Conservation (phyloP, 345 rosid species). For the Camelina sativa region DNA sequence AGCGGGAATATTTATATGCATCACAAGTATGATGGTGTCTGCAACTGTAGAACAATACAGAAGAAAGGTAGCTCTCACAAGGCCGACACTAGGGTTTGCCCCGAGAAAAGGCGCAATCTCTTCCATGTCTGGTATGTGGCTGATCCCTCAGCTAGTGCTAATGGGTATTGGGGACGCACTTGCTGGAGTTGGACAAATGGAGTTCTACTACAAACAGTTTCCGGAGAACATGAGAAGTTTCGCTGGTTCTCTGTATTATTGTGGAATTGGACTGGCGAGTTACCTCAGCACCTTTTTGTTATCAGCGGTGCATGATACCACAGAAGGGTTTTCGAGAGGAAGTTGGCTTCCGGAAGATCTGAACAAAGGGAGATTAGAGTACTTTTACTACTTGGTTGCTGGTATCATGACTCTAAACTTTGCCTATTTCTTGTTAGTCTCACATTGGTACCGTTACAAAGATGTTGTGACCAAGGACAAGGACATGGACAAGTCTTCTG, state of each 20-base stretch:
- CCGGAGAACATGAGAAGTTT: constrained; percentile 54
- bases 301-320: constrained; percentile 38
- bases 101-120: constrained; percentile 48
- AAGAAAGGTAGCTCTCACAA: constrained; percentile 40
- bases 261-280: constrained; percentile 45
- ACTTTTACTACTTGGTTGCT: constrained; percentile 47
- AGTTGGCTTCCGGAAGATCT: constrained; percentile 46
- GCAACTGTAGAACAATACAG: constrained; percentile 45
- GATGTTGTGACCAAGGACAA: constrained; percentile 36
- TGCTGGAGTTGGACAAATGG: constrained; percentile 46
- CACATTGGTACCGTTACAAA: constrained; percentile 53
- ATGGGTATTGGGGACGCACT: constrained; percentile 45
- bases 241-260: constrained; percentile 44
- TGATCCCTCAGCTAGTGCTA: constrained; percentile 47
- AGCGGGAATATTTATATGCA: constrained; percentile 45
- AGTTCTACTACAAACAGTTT: constrained; percentile 52
- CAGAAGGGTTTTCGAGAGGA: constrained; percentile 35
- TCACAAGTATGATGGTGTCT: constrained; percentile 46
- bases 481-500: constrained; percentile 28
- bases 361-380: constrained; percentile 44
- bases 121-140: constrained; percentile 46
- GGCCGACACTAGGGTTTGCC: constrained; percentile 41
- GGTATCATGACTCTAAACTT: constrained; percentile 45
- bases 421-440: constrained; percentile 44
- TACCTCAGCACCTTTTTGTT: constrained; percentile 46